These are phyloP conservation scores for Liquidambar formosana DNA, from an alignment of 164 flowering plant genomes.

Conservation along the genomic window DNA sequence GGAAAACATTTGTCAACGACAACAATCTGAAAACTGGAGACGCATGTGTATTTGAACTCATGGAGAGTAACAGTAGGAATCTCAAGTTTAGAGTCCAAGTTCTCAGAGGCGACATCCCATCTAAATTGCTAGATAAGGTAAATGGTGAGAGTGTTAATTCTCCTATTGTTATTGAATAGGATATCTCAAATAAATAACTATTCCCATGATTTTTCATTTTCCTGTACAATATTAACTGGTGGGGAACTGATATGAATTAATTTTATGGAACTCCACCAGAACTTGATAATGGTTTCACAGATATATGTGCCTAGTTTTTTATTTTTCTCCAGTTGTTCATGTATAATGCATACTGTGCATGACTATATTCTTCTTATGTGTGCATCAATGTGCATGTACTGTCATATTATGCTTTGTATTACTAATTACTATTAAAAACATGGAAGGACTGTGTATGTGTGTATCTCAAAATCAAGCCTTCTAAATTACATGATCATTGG, in stretches of 20 bases:
- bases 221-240: neutral
- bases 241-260: neutral
- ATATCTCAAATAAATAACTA: neutral
- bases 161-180: slow-evolving; percentile 25
- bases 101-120: slow-evolving; percentile 42
- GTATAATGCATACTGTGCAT: no score
- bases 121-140: slow-evolving; percentile 11
- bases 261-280: neutral
- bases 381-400: no score
- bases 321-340: neutral
- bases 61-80: slow-evolving; percentile 10
- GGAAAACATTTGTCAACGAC: slow-evolving; percentile 36
- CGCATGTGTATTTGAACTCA: slow-evolving; percentile 51
- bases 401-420: no score
- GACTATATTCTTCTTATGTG: no score
- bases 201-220: neutral
- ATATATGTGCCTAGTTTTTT: neutral
- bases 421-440: no score
- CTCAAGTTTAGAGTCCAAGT: slow-evolving; percentile 42
- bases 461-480: no score
- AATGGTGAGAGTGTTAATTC: slow-evolving; percentile 21
- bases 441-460: no score
- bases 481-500: no score
- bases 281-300: neutral
- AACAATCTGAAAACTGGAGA: slow-evolving; percentile 43